Percentiles rank a stretch among this genome's conserved stretches.
Conservation (phyloP, 2,329 filamentous ascomycete species). For the Endothia cerciana region DNA sequence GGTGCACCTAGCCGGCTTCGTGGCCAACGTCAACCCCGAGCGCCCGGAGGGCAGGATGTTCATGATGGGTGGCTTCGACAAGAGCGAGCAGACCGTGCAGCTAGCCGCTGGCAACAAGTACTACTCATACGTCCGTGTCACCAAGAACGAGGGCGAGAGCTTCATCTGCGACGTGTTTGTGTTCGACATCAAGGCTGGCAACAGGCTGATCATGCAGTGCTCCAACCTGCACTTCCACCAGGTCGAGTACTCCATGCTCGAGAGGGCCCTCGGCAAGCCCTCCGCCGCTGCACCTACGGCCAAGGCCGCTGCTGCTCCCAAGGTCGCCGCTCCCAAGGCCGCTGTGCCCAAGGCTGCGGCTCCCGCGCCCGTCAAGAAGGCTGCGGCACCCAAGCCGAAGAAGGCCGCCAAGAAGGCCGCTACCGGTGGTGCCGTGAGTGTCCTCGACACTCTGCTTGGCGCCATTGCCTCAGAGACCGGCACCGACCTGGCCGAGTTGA, state of each 20-base stretch:
- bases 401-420: background rate
- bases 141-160: slow-evolving; percentile 27
- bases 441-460: slow-evolving; percentile 12
- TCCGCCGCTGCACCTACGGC: background rate
- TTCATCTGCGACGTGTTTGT: slow-evolving; percentile 32
- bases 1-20: slow-evolving; percentile 32
- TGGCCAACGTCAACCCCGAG: slow-evolving; percentile 29
- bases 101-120: slow-evolving; percentile 30
- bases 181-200: slow-evolving; percentile 28
- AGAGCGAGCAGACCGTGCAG: slow-evolving; percentile 29
- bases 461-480: slow-evolving; percentile 30
- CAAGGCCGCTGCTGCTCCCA: slow-evolving; percentile 5
- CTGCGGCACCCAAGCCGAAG: slow-evolving; percentile 4
- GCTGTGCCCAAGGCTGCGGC: slow-evolving; percentile 17
- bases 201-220: slow-evolving; percentile 30
- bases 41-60: slow-evolving; percentile 26
- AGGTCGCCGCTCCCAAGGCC: background rate
- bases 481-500: slow-evolving; percentile 28
- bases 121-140: slow-evolving; percentile 30
- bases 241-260: slow-evolving; percentile 29
- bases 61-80: slow-evolving; percentile 32
- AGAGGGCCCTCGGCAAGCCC: slow-evolving; percentile 22
- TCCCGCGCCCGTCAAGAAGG: slow-evolving; percentile 10
- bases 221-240: slow-evolving; percentile 31
- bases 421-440: slow-evolving; percentile 7